A percentile compares a stretch with the other conserved stretches of the same genome.
phyloP scores from a whole-genome alignment of 208 protist species.

The Trypanosoma avium region DNA sequence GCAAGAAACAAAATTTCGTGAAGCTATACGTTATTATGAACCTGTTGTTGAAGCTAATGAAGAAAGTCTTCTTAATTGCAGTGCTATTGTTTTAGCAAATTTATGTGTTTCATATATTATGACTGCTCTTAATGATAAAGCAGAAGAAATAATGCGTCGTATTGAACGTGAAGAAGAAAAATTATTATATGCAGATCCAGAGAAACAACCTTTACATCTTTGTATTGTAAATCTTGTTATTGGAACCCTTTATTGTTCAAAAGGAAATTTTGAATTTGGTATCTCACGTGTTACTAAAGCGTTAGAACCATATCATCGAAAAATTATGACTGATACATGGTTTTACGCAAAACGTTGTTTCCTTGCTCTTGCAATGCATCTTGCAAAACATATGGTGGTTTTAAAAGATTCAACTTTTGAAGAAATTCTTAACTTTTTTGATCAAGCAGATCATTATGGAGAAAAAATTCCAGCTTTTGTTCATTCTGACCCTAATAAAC shows the following conservation, averaged over 20 bases:
- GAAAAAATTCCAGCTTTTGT: conserved; percentile 90
- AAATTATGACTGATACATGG: conserved; percentile 97
- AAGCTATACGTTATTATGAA: conserved; percentile 96
- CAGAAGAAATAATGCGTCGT: conserved; percentile 96
- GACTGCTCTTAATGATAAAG: conserved; percentile 95
- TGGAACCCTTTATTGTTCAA: conserved; percentile 98
- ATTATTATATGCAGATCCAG: conserved; percentile 72
- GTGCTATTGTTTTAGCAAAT: conserved; percentile 96
- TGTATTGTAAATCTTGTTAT: conserved; percentile 99
- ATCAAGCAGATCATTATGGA: conserved; percentile 91
- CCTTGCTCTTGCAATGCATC: conserved; percentile 90
- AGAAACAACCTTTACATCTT: conserved; percentile 94
- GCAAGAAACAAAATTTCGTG: conserved; percentile 96
- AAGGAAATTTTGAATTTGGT: conserved; percentile 98
- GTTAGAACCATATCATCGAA: conserved; percentile 95
- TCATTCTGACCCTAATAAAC: conserved; percentile 83
- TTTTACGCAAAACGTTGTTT: conserved; percentile 98
- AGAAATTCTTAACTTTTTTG: conserved; percentile 95
- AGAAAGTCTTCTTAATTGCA: conserved; percentile 93
- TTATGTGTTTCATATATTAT: conserved; percentile 98
- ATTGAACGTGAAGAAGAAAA: conserved; percentile 97
- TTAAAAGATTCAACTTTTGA: conserved; percentile 93
- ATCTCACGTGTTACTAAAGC: conserved; percentile 97
- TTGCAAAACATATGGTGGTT: conserved; percentile 98
- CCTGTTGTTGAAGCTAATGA: conserved; percentile 93